Conservation (phyloP, 129 eudicot species). For the Chrysanthemum lavandulifolium region DNA sequence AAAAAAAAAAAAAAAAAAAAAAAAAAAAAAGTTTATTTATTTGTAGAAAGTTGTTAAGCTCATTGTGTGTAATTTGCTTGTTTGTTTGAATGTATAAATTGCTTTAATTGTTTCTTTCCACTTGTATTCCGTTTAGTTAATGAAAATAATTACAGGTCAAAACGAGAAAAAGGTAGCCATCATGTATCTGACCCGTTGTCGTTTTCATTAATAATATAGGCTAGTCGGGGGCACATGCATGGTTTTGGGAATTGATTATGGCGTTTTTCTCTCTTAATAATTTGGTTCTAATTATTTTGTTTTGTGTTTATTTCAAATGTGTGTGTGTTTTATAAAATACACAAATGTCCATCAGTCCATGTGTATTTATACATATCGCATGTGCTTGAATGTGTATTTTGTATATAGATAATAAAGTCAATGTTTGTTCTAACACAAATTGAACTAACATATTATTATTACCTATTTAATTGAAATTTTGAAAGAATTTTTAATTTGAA, state of each 20-base stretch:
- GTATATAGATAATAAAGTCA: no score
- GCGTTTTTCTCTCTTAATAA: conserved; percentile 6
- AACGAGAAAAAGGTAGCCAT: conserved; percentile 28
- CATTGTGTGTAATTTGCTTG: neutral
- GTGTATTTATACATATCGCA: neutral
- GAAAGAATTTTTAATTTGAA: no score
- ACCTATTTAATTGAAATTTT: no score
- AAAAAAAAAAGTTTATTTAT: no score
- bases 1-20: no score
- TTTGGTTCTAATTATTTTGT: neutral
- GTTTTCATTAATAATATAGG: conserved; percentile 19
- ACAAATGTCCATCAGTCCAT: neutral
- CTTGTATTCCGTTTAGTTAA: neutral
- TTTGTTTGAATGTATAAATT: neutral
- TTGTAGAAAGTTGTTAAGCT: neutral
- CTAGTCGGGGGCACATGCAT: conserved; percentile 34
- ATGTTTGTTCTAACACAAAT: no score
- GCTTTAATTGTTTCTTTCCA: neutral
- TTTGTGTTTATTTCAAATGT: neutral
- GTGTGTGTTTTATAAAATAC: neutral
- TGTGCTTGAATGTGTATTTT: no score
- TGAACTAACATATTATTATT: no score
- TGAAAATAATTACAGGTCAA: conserved; percentile 8
- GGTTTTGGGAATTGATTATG: conserved; percentile 29
- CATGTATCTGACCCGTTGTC: conserved; percentile 33